Base-by-base conservation (phyloP, 2,329 filamentous ascomycete genomes). In the Calycina marina region DNA sequence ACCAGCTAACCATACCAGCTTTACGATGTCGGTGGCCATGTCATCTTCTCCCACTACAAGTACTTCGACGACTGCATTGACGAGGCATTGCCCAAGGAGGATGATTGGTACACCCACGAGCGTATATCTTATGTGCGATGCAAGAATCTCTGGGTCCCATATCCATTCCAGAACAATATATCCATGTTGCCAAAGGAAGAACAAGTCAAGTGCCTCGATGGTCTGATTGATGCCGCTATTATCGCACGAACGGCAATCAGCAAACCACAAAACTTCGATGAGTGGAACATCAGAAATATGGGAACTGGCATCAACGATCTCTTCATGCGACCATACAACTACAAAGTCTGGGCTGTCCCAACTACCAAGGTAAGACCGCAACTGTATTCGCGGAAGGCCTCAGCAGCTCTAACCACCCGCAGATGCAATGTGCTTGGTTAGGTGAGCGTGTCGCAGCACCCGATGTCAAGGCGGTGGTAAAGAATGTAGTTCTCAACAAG, bases 101-200 rank as follows among this genome's bases (percentile, higher is more conserved):
- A 83, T 38, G 90, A 98, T 65, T 98, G 90, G 90, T 96, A 80
- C 64, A 83, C 76, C 45, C 90, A 98, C 67, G 80, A 98, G 69
- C 86, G 90, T 56, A 90, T 98, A 62, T 98, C 90, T 42, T 98
- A 98, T 59, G 88, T 98, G 49, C 86, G 90, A 56, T 94, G 85
- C 78, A 88, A 93, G 75, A 69, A 71, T 46, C 70, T 84, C 54
- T 98, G 90, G 90, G 90, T 98, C 37, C 88, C 90, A 33, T 98
- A 98, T 64, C 90, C 90, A 43, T 94, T 98, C 77, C 90, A 98
- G 68, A 98, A 96, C 75, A 98, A 98, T 69, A 88, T 98, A 56
- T 93, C 90, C 52, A 88, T 94, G 77, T 65, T 98, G 54, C 81
- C 84, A 58, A 93, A 94, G 69, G 84, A 94, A 46, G 90, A 98